These are phyloP conservation scores for Plantago ovata DNA, from an alignment of 257 asterid species.

Conservation along the genomic window DNA sequence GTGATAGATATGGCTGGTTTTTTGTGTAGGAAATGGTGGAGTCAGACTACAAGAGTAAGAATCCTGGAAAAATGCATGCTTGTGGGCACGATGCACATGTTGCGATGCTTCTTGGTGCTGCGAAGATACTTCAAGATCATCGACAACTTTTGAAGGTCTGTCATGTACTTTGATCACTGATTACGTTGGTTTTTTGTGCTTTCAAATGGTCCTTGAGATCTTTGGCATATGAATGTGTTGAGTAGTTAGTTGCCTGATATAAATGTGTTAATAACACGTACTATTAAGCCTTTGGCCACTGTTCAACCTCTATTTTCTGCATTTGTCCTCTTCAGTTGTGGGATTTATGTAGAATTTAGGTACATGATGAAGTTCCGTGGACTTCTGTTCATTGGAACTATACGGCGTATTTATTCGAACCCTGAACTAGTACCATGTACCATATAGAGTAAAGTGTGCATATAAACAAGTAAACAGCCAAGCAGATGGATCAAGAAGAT, in stretches of 20 bases:
- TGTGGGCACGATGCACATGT: slow-evolving; percentile 98
- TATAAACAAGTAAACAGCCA: no score
- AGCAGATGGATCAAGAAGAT: no score
- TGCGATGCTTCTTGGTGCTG: slow-evolving; percentile 98
- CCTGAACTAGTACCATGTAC: no score
- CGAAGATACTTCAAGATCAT: slow-evolving; percentile 79
- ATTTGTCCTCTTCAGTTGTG: no score
- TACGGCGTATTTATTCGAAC: no score
- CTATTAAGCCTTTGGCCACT: background rate
- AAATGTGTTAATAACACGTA: background rate
- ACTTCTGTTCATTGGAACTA: no score
- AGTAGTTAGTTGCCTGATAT: background rate
- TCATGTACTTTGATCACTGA: slow-evolving; percentile 3
- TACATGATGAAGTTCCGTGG: no score
- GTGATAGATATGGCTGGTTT: background rate
- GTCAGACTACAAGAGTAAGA: slow-evolving; percentile 95
- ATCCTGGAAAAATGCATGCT: slow-evolving; percentile 89
- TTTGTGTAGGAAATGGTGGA: slow-evolving; percentile 80
- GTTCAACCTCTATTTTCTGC: no score
- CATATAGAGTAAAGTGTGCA: no score
- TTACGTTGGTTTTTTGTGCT: slow-evolving; percentile 4
- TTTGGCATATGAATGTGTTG: background rate
- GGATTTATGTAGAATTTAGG: no score
- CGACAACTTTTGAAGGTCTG: slow-evolving; percentile 53
- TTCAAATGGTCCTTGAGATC: slow-evolving; percentile 12